Base-by-base conservation (phyloP, 768 basidiomycete species). In the Russula brevipes region DNA sequence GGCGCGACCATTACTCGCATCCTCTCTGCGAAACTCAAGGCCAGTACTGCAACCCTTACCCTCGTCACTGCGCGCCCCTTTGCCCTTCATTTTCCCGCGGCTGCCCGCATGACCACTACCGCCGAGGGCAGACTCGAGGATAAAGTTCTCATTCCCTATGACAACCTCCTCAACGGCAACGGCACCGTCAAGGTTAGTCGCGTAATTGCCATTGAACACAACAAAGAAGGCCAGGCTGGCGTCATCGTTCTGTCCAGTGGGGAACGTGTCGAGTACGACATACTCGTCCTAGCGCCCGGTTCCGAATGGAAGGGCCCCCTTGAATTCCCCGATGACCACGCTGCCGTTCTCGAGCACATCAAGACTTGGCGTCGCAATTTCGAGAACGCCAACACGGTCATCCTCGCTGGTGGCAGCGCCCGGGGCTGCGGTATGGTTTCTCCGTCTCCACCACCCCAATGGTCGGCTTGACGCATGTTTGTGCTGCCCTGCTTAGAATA, bases 41-140 rank as follows among this genome's bases (percentile, higher is more conserved):
- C 78, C 1, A 69, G 73, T 6, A 76, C 76, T 38, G 78, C 81
- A 72, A 77, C 78, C 61, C 69, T 89, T 61, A 73, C 83, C 60
- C 79, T 89, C 66, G 74, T 90, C 64, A 80, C 77, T 49, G 70
- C 80, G 0, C 79, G 80, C 1, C 76, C 83, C 1, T 85, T 80
- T 69, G 77, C 75, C 63, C 70, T 84, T 6, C 73, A 81, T 65
- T 77, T 82, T n/a, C 75, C 82, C 14, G 80, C 83, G 0, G 68
- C 76, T 55, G 72, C 83, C 1, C 84, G 88, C 51, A 77, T 85
- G 70, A 68, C 81, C 55, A 82, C 83, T 59, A 76, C 82, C 11
- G 66, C 73, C 1, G 72, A 75, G 51, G 80, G 76, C 19, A 61
- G 75, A 30, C 71, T 80, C 63, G 65, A 77, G 36, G 62, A 66